A percentile compares a stretch with the other conserved stretches of the same genome.
These are phyloP conservation scores for Gossypium rotundifolium DNA, from an alignment of 345 rosid species.

Conservation along the genomic window DNA sequence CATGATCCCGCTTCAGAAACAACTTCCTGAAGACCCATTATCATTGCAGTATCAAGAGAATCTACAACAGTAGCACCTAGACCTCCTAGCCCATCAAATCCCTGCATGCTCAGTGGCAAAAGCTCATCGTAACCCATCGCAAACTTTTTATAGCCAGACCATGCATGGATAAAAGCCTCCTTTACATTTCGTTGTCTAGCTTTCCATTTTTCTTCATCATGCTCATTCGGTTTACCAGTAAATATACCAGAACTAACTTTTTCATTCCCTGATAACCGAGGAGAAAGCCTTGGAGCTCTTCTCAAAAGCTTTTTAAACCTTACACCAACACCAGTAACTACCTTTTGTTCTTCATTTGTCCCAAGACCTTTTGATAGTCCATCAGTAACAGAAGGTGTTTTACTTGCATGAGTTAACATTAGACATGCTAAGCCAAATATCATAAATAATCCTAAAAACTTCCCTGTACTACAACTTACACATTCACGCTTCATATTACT, in stretches of 20 bases:
- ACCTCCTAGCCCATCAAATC: conserved; percentile 89
- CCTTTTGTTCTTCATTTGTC: conserved; percentile 28
- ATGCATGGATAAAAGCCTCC: conserved; percentile 82
- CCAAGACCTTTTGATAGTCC: conserved; percentile 22
- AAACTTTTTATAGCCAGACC: conserved; percentile 85
- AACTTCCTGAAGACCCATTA: conserved; percentile 75
- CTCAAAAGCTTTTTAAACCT: conserved; percentile 56
- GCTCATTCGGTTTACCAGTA: conserved; percentile 19
- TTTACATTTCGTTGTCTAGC: conserved; percentile 65
- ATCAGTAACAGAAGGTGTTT: conserved; percentile 27
- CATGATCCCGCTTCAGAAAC: conserved; percentile 87
- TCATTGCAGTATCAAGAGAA: conserved; percentile 97
- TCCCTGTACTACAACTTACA: conserved; percentile 75
- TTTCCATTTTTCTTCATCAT: conserved; percentile 49
- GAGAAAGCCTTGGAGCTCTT: conserved; percentile 88
- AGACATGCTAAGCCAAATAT: conserved; percentile 69
- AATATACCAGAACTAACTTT: conserved; percentile 22
- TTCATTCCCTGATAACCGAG: conserved; percentile 68
- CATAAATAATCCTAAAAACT: conserved; percentile 59
- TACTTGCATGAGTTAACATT: conserved; percentile 43
- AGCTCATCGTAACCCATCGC: conserved; percentile 96
- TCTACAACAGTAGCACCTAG: conserved; percentile 94
- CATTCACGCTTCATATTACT: conserved; percentile 45
- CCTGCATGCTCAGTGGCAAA: conserved; percentile 68
- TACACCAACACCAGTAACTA: conserved; percentile 25